Evolutionary conservation across 2,329 filamentous ascomycete species (phyloP).

Genomic region (Parastagonospora nodorum): DNA sequence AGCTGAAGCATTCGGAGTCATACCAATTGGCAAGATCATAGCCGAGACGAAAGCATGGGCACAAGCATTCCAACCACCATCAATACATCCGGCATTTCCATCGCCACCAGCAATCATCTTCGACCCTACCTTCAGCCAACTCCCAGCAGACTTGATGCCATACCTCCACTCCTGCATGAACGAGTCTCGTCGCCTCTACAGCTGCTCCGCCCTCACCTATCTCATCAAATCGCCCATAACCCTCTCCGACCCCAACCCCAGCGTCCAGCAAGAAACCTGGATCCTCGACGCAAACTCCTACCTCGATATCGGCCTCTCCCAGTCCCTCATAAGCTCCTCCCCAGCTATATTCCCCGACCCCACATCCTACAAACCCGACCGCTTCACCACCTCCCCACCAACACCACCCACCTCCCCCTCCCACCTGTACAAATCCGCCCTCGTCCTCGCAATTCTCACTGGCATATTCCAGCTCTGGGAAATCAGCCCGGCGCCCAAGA

Average conservation of each 20-base stretch:
- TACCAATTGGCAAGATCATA: constrained; percentile 30
- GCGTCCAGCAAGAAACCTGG: constrained; percentile 27
- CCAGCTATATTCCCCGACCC: constrained; percentile 26
- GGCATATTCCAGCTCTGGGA: constrained; percentile 45
- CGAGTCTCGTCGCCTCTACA: constrained; percentile 39
- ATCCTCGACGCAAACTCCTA: constrained; percentile 31
- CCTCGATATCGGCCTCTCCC: constrained; percentile 39
- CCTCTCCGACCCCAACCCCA: constrained; percentile 31
- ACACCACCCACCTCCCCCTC: constrained; percentile 20
- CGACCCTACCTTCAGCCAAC: constrained; percentile 7
- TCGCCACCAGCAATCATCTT: constrained; percentile 41
- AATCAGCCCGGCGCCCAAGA: constrained; percentile 39
- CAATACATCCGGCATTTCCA: constrained; percentile 43
- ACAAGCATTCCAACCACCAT: constrained; percentile 40
- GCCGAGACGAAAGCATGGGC: constrained; percentile 38
- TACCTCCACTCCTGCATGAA: constrained; percentile 37
- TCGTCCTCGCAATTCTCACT: constrained; percentile 35
- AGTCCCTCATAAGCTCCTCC: constrained; percentile 37
- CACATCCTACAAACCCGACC: constrained; percentile 30
- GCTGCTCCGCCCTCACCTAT: constrained; percentile 25
- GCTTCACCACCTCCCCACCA: constrained; percentile 27
- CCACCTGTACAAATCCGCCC: constrained; percentile 26
- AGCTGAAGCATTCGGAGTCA: constrained; percentile 4
- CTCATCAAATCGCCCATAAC: constrained; percentile 24
- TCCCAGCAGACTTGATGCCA: constrained; percentile 23